phyloP scores from a whole-genome alignment of 2,329 filamentous ascomycete species.

The Purpureocillium takamizusanense region DNA sequence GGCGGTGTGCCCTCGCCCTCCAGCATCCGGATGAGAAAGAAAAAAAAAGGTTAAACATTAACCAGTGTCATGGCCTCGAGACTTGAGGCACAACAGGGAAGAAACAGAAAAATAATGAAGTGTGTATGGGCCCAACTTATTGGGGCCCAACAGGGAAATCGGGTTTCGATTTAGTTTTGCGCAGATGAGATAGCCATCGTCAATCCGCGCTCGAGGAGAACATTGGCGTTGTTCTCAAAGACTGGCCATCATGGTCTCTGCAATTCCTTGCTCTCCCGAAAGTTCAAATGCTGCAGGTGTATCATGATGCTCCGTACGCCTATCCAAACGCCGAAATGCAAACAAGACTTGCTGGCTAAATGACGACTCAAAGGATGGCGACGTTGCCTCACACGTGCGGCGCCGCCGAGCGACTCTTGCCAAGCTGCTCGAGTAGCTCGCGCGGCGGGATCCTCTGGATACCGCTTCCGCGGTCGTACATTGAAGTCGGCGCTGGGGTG shows the following conservation, averaged over 20 bases:
- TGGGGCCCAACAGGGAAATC: no score
- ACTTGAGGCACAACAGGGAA: conserved; percentile 12
- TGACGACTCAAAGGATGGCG: conserved; percentile 10
- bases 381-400: conserved; percentile 37
- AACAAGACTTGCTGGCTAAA: conserved; percentile 18
- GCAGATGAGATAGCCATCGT: background rate
- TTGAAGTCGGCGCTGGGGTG: conserved; percentile 61
- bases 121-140: no score
- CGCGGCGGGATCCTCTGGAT: conserved; percentile 53
- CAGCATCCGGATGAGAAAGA: conserved; percentile 1
- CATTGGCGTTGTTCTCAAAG: no score
- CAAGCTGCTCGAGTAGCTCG: conserved; percentile 47
- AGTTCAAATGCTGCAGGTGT: background rate
- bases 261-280: no score
- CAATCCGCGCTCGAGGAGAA: background rate
- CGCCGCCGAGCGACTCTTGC: conserved; percentile 32
- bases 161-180: no score
- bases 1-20: conserved; percentile 1
- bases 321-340: conserved; percentile 26
- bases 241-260: no score
- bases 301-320: conserved; percentile 14
- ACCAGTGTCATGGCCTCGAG: conserved; percentile 23
- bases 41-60: conserved; percentile 20
- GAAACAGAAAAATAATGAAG: no score
- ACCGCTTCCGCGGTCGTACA: conserved; percentile 50